Evolutionary conservation across 805 yeast genomes (phyloP).

Genomic region (Grigorovia jiainica): DNA sequence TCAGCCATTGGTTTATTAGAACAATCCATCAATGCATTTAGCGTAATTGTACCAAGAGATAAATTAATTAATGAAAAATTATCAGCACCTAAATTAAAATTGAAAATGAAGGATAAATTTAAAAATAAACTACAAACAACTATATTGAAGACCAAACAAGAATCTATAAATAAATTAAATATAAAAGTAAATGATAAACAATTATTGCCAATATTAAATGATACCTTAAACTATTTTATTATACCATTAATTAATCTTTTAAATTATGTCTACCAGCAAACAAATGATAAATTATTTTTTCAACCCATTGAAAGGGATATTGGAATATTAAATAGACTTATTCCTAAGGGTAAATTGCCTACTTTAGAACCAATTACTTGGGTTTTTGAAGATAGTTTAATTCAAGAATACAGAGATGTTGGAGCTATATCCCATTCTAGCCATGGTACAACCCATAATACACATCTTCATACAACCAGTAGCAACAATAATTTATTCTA

Average conservation of each 20-base stretch:
- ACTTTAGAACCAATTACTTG: constrained; percentile 16
- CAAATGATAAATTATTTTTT: constrained; percentile 23
- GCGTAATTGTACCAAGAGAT: constrained; percentile 11
- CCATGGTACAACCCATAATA: no score
- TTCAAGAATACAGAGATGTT: constrained; percentile 3
- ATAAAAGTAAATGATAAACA: neutral
- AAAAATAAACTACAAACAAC: constrained; percentile 6
- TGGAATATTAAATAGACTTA: constrained; percentile 7
- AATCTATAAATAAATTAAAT: neutral
- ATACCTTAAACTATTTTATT: constrained; percentile 20
- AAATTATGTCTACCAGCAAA: constrained; percentile 21
- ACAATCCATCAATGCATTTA: constrained; percentile 11
- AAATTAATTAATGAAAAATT: constrained; percentile 11
- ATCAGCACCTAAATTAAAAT: constrained; percentile 3
- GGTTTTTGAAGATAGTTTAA: constrained; percentile 9
- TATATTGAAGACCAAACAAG: constrained; percentile 1
- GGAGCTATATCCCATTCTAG: no score
- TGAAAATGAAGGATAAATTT: constrained; percentile 4
- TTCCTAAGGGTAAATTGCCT: constrained; percentile 24
- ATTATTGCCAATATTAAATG: constrained; percentile 19
- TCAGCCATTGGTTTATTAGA: constrained; percentile 25
- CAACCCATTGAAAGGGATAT: constrained; percentile 14
- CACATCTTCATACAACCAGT: no score
- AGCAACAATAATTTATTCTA: neutral
- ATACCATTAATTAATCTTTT: constrained; percentile 21